Base-by-base conservation (phyloP, 805 yeast genomes). In the Barnettozyma sp. region DNA sequence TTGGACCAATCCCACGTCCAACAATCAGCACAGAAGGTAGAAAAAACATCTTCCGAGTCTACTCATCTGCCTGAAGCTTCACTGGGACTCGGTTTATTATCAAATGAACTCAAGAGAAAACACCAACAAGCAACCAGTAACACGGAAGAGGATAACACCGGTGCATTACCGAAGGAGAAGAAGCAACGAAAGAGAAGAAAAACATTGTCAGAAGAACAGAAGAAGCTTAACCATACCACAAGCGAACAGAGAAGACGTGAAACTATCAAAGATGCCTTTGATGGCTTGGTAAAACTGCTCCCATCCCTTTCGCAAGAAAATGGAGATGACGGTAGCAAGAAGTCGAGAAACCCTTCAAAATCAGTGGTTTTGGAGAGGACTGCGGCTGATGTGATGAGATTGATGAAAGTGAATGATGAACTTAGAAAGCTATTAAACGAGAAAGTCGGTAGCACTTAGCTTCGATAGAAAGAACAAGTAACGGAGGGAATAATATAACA, bases 181-280 rank as follows among this genome's bases (percentile, higher is more conserved):
- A 37, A 33, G 19, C 25, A 30, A 7, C 30, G 42, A 12, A 52
- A 50, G 29, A 48, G 40, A 17, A 33, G 49, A 14, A 48, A 44
- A 20, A 24, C 44, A 2, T 36, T 54, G 1, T 40, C 52, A 2
- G 56, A 50, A 12, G 55, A 50, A 8, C 46, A 54, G 26, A 54
- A 54, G 36, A 52, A 52, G 26, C 15, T 28, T 7, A 52, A 50
- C 22, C 58, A 54, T 23, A 48, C 42, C 1, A 42, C 50, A 8
- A 50, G 55, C 41, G 58, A 54, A 29, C 50, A 52, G 29, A 41
- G 43, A 31, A 39, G 58, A 25, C 33, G 58, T 21, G 42, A 39
- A 2, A 18, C 43, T 27, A 52, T 54, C 15, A 54, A 54, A 26
- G 49, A 46, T 2, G 44, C 55, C 2, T 49, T 50, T 27, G 50